Base-by-base conservation (phyloP, 1,139 yeast species). In the Lipomyces yarrowii region DNA sequence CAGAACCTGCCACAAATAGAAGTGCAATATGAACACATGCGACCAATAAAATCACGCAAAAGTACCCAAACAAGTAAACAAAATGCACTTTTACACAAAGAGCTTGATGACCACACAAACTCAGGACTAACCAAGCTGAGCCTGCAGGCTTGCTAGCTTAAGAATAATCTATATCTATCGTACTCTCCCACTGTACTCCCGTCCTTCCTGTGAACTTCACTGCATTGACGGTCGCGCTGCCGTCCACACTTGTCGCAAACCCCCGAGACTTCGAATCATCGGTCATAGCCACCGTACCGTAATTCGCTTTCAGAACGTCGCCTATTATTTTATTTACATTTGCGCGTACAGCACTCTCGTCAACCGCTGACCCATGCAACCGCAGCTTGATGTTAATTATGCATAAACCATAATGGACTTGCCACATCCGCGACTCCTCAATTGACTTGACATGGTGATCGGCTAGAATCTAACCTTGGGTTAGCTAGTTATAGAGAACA, bases 321-420 rank as follows among this genome's bases (percentile, higher is more conserved):
- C 69, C 72, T 26, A 74, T 64, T 15, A 72, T 71, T 5, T 52
- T 42, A 15, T 74, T 73, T 2, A 80, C 80, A 18, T 65, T 57
- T 23, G 70, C 73, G 21, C 82, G 74, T 11, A 79, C 73, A 3
- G 73, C 70, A 33, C 71, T 71, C 69, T 79, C 81, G 63, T 77
- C 79, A 5, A 68, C 74, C 57, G 72, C 73, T 10, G 74, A 67
- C 26, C 81, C 80, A 3, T 71, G 61, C 73, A 79, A 75, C 54
- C 70, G 72, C 11, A 80, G 71, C 39, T 74, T 73, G 74, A 79
- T 73, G 53, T 76, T 74, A 13, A 80, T 81, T 37, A 80, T 74
- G 79, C 81, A 80, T 48, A 80, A 74, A 18, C 76, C 79, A 64
- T 80, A 79, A 67, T 80, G 83, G 37, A 80, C 83, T 70, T 80